These are phyloP conservation scores for Capsella rubella DNA, from an alignment of 441 rosid species.

Conservation along the genomic window DNA sequence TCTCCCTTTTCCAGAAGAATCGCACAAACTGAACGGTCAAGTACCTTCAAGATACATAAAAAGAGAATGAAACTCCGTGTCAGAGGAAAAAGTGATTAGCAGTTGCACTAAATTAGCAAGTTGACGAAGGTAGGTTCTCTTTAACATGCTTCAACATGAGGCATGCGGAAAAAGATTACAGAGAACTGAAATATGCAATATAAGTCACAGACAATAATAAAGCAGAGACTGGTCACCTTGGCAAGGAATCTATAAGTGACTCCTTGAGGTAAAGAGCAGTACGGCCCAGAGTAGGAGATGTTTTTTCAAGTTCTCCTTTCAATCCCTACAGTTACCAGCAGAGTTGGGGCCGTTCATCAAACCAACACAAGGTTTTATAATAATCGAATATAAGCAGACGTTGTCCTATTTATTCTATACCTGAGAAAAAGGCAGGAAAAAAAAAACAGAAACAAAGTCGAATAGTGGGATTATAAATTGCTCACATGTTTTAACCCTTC, in stretches of 20 bases:
- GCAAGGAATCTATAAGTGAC: slow-evolving; percentile 10
- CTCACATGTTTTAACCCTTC: slow-evolving; percentile 98
- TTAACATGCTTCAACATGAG: background rate
- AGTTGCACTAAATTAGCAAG: slow-evolving; percentile 18
- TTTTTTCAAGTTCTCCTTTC: slow-evolving; percentile 17
- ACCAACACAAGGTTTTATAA: slow-evolving; percentile 11
- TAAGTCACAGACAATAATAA: background rate
- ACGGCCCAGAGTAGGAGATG: slow-evolving; percentile 2
- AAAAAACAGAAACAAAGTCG: slow-evolving; percentile 10
- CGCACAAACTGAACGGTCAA: slow-evolving; percentile 96
- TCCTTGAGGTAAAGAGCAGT: slow-evolving; percentile 4
- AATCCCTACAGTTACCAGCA: slow-evolving; percentile 4
- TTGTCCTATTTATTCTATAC: background rate
- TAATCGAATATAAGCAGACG: slow-evolving; percentile 7
- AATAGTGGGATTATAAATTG: background rate
- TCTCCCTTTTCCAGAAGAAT: slow-evolving; percentile 99
- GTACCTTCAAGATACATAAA: slow-evolving; percentile 62
- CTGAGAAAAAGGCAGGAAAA: background rate
- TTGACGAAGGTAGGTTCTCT: background rate
- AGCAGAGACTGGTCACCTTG: slow-evolving; percentile 39
- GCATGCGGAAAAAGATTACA: slow-evolving; percentile 12
- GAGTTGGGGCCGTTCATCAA: slow-evolving; percentile 17
- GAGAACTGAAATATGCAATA: slow-evolving; percentile 3
- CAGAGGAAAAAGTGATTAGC: slow-evolving; percentile 15
- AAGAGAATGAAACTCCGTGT: slow-evolving; percentile 12